A percentile compares a stretch with the other conserved stretches of the same genome.
Conservation (phyloP, 169 alveolate species). For the Cryptosporidium viatorum region DNA sequence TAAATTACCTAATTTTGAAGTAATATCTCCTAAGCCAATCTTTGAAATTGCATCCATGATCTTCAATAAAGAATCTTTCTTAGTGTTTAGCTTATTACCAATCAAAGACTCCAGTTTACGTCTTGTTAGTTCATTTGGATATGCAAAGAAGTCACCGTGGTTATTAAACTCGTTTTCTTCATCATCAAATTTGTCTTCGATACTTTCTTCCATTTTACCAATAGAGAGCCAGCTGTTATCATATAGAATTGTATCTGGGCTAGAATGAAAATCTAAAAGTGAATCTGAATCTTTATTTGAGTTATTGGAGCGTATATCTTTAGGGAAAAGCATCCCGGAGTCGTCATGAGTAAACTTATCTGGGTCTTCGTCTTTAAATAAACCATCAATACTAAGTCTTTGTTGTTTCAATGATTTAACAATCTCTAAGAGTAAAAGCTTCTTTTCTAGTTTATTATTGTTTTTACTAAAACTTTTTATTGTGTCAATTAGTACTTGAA, state of each 20-base stretch:
- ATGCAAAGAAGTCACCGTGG: conserved; percentile 71
- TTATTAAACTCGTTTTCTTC: neutral
- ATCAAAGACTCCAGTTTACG: conserved; percentile 77
- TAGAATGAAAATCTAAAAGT: neutral
- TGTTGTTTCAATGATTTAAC: conserved; percentile 23
- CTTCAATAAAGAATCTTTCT: conserved; percentile 40
- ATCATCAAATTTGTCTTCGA: neutral
- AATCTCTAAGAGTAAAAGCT: conserved; percentile 15
- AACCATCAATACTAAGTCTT: conserved; percentile 11
- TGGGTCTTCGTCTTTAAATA: conserved; percentile 13
- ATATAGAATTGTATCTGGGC: conserved; percentile 7
- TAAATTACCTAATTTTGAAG: conserved; percentile 51
- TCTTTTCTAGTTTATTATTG: conserved; percentile 13
- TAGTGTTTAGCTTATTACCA: conserved; percentile 80
- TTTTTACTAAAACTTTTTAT: neutral
- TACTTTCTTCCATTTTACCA: conserved; percentile 25
- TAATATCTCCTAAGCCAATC: conserved; percentile 63
- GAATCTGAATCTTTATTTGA: neutral
- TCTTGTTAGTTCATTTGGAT: conserved; percentile 81
- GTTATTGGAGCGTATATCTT: neutral
- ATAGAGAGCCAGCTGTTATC: conserved; percentile 52
- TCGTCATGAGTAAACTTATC: neutral
- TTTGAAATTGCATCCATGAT: conserved; percentile 65
- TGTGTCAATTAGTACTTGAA: neutral
- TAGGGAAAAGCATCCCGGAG: conserved; percentile 1